Percentiles rank a stretch among this genome's conserved stretches.
Conservation (phyloP, 2,329 filamentous ascomycete genomes). For the Cytospora piceicola region DNA sequence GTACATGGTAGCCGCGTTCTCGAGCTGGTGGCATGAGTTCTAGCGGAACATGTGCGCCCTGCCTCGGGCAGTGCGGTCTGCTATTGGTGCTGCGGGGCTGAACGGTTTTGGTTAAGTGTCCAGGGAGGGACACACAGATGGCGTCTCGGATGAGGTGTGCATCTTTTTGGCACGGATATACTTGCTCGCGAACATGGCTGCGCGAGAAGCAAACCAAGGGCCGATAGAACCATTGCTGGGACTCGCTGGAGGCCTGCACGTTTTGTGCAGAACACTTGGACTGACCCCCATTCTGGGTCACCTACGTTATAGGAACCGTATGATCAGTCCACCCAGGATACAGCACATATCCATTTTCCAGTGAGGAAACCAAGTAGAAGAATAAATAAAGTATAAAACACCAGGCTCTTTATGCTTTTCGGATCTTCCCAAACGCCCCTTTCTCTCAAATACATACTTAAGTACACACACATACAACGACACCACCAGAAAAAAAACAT, state of each 20-base stretch:
- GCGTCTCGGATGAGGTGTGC: not conserved
- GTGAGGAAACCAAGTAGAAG: not conserved
- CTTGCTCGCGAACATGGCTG: too few species aligned
- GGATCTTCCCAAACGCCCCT: slow-evolving; percentile 1
- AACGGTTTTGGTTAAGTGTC: not conserved
- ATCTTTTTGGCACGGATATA: too few species aligned
- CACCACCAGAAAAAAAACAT: not conserved
- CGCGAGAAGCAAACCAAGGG: too few species aligned
- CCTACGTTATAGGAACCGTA: not conserved
- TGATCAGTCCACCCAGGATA: not conserved
- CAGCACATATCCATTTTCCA: not conserved
- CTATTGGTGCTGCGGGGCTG: too few species aligned
- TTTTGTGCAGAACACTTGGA: not conserved
- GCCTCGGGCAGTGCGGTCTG: not conserved
- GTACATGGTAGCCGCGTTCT: slow-evolving; percentile 33
- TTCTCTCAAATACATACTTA: not conserved
- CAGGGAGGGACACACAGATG: not conserved
- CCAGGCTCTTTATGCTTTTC: not conserved
- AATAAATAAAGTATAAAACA: slow-evolving; percentile 14
- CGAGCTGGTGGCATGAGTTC: slow-evolving; percentile 19
- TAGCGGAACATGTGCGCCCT: not conserved
- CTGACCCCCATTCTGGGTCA: not conserved
- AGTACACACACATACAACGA: too few species aligned
- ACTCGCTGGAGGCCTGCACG: not conserved
- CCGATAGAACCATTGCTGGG: too few species aligned